A percentile compares a stretch with the other conserved stretches of the same genome.
Conservation (phyloP, 306 rosid genomes). For the Purshia tridentata region DNA sequence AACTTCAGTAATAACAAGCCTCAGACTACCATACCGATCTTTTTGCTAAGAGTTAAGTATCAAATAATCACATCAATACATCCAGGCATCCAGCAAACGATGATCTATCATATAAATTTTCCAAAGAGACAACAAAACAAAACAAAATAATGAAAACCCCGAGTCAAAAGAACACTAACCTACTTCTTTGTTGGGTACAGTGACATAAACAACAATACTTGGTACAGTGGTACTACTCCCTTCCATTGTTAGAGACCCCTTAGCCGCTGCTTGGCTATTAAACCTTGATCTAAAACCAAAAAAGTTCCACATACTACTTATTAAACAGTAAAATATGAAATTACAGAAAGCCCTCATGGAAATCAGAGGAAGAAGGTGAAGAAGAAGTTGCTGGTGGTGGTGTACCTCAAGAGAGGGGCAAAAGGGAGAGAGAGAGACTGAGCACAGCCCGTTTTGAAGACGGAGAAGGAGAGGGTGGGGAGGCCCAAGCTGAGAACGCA, state of each 20-base stretch:
- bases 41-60: neutral
- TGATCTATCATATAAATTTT: neutral
- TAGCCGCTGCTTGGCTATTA: conserved; percentile 36
- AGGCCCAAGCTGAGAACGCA: conserved; percentile 70
- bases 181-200: conserved; percentile 88
- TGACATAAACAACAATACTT: conserved; percentile 88
- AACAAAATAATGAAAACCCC: neutral
- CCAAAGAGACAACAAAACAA: neutral
- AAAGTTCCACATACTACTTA: neutral
- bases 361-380: neutral
- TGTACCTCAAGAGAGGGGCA: conserved; percentile 45
- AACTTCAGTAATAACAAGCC: neutral
- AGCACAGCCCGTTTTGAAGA: conserved; percentile 53
- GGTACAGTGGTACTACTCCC: conserved; percentile 62
- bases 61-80: no score
- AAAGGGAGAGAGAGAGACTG: conserved; percentile 59
- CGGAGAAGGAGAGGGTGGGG: conserved; percentile 34
- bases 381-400: neutral
- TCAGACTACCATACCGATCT: neutral
- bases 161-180: conserved; percentile 37
- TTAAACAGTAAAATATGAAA: neutral
- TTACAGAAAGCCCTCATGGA: neutral
- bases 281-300: conserved; percentile 52
- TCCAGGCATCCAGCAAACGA: neutral
- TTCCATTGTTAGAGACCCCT: conserved; percentile 54